Base-by-base conservation (phyloP, 108 stramenopile genomes). In the Seminavis robusta region DNA sequence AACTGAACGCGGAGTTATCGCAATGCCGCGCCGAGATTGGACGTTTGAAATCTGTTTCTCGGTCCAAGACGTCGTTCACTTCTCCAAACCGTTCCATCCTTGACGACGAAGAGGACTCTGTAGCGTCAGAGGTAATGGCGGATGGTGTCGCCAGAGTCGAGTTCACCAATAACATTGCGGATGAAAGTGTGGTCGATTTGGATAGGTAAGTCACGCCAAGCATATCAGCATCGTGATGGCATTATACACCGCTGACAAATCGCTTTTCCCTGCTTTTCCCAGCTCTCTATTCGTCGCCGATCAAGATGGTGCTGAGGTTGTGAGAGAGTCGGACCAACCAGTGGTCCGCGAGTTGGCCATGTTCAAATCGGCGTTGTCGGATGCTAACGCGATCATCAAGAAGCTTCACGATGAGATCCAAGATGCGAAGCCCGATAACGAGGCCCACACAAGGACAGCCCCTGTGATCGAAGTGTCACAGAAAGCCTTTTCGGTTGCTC, bases 1-100 rank as follows among this genome's bases (percentile, higher is more conserved):
- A 69, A 25, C 67, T 92, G n/a, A 77, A 86, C 52, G 52, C 69
- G 52, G 87, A 88, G 43, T 52, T 92, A 7, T 66, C 74, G 15
- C 61, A 71, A 40, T 86, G 84, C 56, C 70, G 80, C 16, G 80
- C 83, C 28, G 90, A 92, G 70, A 86, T 92, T 54, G 87, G 80
- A 44, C 68, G 83, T 27, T 56, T 92, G 16, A 79, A 56, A 42
- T 80, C 67, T 31, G 47, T 62, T 13, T 52, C 61, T 17, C 49
- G 66, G 37, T 46, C 58, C 9, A 61, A 81, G 16, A n/a, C 40
- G 2, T 16, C 54, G 41, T 75, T 67, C 44, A 52, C 64, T 34
- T 73, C 77, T 1, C 63, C 65, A 36, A 67, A 81, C 62, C 47
- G 71, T 51, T 69, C 83, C 33, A 69, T 74, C 33, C 48, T 77